Percentiles rank a stretch among this genome's conserved stretches.
phyloP scores from a whole-genome alignment of 78 protist genomes.

The Planoprotostelium fungivorum region DNA sequence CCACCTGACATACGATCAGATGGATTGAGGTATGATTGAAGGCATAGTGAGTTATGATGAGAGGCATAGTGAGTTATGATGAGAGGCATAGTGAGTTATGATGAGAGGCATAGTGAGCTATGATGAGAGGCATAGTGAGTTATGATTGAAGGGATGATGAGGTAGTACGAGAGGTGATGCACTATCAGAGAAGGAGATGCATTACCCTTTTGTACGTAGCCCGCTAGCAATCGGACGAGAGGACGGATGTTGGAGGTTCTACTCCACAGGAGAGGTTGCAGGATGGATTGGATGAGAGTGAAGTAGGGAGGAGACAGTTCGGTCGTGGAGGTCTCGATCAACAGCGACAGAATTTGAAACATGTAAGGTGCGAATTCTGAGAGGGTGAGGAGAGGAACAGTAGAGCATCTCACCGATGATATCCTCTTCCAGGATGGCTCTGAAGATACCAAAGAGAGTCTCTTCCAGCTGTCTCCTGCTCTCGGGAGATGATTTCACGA shows the following conservation, averaged over 20 bases:
- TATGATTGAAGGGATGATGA: too few species aligned
- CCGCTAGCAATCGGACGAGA: constrained; percentile 51
- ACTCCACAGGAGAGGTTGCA: constrained; percentile 23
- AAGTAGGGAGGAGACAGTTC: constrained; percentile 8
- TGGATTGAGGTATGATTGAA: too few species aligned
- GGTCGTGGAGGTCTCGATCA: constrained; percentile 32
- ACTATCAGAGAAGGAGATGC: too few species aligned
- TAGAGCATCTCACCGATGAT: constrained; percentile 15
- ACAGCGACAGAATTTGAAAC: constrained; percentile 58
- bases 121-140: too few species aligned
- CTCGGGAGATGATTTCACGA: background rate
- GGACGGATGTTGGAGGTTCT: constrained; percentile 39
- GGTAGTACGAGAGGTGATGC: too few species aligned
- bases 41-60: too few species aligned
- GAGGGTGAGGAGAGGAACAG: constrained; percentile 11
- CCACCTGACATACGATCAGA: constrained; percentile 1
- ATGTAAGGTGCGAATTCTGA: constrained; percentile 59
- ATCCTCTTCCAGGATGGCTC: constrained; percentile 15
- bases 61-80: too few species aligned
- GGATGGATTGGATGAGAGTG: constrained; percentile 7
- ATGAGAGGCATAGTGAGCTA: too few species aligned
- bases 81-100: too few species aligned
- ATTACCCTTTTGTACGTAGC: constrained; percentile 40
- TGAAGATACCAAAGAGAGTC: background rate
- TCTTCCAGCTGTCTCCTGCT: background rate